Evolutionary conservation across 2,329 filamentous ascomycete species (phyloP).

Genomic region (Claviceps fusiformis): DNA sequence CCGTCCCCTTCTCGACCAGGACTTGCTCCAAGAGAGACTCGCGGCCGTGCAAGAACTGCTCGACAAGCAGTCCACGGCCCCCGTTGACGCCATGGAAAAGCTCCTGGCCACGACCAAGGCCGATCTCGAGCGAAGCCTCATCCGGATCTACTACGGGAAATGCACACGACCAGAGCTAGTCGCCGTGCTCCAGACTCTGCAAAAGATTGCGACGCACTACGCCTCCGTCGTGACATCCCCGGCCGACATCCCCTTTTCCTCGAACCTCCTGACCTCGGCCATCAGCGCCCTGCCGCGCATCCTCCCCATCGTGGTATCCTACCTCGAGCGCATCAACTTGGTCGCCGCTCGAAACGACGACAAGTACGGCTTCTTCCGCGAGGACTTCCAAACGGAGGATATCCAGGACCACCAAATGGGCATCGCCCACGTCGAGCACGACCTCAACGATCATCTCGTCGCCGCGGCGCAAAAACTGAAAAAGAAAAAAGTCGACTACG

Average conservation of each 20-base stretch:
- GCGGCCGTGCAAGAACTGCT: constrained; percentile 78
- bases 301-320: constrained; percentile 54
- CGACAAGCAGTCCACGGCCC: constrained; percentile 48
- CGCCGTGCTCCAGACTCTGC: constrained; percentile 70
- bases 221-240: constrained; percentile 45
- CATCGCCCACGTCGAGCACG: constrained; percentile 84
- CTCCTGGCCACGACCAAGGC: constrained; percentile 59
- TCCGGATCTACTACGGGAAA: constrained; percentile 95
- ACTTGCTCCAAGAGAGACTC: constrained; percentile 62
- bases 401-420: constrained; percentile 82
- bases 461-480: constrained; percentile 60
- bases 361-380: constrained; percentile 87
- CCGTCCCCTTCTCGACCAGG: constrained; percentile 67
- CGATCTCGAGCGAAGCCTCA: constrained; percentile 84
- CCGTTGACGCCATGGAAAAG: constrained; percentile 60
- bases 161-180: constrained; percentile 83
- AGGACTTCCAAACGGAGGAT: constrained; percentile 73
- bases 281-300: constrained; percentile 67
- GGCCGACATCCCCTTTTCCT: constrained; percentile 58
- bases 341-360: constrained; percentile 75
- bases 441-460: constrained; percentile 63
- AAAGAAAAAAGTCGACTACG: constrained; percentile 59
- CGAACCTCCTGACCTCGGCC: constrained; percentile 54
- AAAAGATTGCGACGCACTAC: constrained; percentile 68
- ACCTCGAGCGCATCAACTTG: constrained; percentile 74